Conservation (phyloP, 192 early-diverging fungal genomes). For the Rhizophagus sp. region DNA sequence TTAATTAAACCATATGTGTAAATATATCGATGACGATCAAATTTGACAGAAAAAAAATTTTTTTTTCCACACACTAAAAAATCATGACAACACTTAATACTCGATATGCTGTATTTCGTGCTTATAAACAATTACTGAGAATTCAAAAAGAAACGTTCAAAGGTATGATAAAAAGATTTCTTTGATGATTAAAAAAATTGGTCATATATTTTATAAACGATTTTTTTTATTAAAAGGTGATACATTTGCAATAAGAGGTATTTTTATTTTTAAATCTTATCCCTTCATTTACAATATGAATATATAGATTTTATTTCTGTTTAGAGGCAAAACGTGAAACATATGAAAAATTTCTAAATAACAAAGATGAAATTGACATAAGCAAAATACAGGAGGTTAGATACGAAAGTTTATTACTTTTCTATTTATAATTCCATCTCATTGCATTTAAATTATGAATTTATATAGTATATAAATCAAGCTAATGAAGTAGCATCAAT, state of each 20-base stretch:
- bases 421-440: neutral
- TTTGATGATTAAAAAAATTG: neutral
- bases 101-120: neutral
- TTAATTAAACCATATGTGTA: too few species aligned
- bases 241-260: neutral
- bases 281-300: neutral
- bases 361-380: slow-evolving; percentile 1
- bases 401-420: too few species aligned
- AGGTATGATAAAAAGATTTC: neutral
- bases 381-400: neutral
- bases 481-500: neutral
- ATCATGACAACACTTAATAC: neutral
- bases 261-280: neutral
- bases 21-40: neutral
- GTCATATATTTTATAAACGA: neutral
- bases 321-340: slow-evolving; percentile 11
- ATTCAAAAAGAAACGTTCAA: slow-evolving; percentile 12
- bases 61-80: neutral
- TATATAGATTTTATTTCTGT: neutral
- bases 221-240: neutral
- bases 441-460: neutral
- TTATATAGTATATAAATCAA: slow-evolving; percentile 1
- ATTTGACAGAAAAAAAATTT: neutral
- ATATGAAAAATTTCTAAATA: slow-evolving; percentile 18
- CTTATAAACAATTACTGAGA: slow-evolving; percentile 10